A percentile compares a stretch with the other conserved stretches of the same genome.
phyloP scores from a whole-genome alignment of 768 basidiomycete genomes.

The Mycena pura region DNA sequence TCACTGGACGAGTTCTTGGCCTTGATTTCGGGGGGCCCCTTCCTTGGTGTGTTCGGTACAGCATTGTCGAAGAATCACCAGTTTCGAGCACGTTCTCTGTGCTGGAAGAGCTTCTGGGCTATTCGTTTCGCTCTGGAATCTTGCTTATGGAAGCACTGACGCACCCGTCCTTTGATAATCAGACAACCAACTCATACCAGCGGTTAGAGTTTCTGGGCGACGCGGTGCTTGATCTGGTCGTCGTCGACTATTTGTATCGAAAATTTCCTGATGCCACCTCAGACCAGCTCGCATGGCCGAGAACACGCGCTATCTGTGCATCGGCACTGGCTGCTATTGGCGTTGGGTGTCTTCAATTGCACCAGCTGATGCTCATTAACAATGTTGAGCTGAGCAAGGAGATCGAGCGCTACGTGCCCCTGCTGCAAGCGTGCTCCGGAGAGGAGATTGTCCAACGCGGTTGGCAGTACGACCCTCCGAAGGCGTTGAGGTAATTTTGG shows the following conservation, averaged over 20 bases:
- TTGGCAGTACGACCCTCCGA: conserved; percentile 88
- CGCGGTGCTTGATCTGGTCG: conserved; percentile 74
- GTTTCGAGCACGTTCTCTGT: conserved; percentile 55
- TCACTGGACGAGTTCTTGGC: conserved; percentile 66
- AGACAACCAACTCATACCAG: conserved; percentile 68
- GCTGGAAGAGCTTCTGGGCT: conserved; percentile 72
- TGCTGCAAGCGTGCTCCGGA: conserved; percentile 60
- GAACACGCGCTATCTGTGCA: conserved; percentile 75
- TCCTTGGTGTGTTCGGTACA: conserved; percentile 73
- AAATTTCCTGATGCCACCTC: conserved; percentile 77
- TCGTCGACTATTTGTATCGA: conserved; percentile 73
- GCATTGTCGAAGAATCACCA: conserved; percentile 36
- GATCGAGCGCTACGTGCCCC: conserved; percentile 64
- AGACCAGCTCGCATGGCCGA: conserved; percentile 75
- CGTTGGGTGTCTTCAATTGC: conserved; percentile 67
- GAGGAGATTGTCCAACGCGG: conserved; percentile 70
- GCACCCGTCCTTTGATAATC: conserved; percentile 72
- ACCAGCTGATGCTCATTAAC: conserved; percentile 74
- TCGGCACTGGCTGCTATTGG: conserved; percentile 74
- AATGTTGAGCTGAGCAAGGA: conserved; percentile 70
- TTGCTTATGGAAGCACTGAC: conserved; percentile 82
- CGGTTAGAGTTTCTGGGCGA: conserved; percentile 91
- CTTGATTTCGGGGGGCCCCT: conserved; percentile 75
- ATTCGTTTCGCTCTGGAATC: conserved; percentile 67
- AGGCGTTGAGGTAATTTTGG: conserved; percentile 49